Percentiles rank a stretch among this genome's conserved stretches.
phyloP scores from a whole-genome alignment of 148 eudicot species.

The Diospyros kaki region DNA sequence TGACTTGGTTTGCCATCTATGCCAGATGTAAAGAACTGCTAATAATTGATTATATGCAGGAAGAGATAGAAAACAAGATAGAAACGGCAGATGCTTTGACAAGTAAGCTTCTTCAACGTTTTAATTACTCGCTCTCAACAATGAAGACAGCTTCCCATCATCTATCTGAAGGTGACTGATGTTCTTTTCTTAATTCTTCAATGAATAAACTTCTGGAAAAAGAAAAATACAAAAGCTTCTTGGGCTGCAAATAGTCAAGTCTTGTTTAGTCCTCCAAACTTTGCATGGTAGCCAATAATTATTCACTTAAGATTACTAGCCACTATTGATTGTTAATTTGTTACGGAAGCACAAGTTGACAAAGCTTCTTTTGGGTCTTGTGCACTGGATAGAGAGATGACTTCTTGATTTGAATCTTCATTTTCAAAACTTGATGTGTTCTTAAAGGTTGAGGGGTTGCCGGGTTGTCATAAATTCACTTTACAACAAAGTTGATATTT shows the following conservation, averaged over 20 bases:
- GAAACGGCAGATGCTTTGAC: conserved; percentile 94
- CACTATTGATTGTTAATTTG: neutral
- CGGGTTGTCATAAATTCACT: neutral
- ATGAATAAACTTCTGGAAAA: neutral
- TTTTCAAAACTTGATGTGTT: neutral
- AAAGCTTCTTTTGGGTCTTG: neutral
- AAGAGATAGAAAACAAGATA: conserved; percentile 86
- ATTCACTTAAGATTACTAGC: neutral
- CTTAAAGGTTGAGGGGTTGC: neutral
- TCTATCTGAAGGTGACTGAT: conserved; percentile 65
- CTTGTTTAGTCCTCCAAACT: neutral
- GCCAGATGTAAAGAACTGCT: neutral
- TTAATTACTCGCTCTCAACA: conserved; percentile 74
- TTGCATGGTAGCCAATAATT: neutral
- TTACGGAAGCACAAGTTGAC: neutral
- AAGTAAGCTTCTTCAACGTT: conserved; percentile 79
- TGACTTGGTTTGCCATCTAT: neutral
- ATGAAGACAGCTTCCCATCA: conserved; percentile 86
- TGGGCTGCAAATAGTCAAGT: neutral
- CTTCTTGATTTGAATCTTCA: neutral
- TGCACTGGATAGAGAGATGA: neutral
- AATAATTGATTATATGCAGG: conserved; percentile 36
- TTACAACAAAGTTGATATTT: neutral
- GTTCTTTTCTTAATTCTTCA: neutral
- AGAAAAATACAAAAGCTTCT: neutral